Conservation (phyloP, 2,329 filamentous ascomycete genomes). For the Dothideomycetes sp. region DNA sequence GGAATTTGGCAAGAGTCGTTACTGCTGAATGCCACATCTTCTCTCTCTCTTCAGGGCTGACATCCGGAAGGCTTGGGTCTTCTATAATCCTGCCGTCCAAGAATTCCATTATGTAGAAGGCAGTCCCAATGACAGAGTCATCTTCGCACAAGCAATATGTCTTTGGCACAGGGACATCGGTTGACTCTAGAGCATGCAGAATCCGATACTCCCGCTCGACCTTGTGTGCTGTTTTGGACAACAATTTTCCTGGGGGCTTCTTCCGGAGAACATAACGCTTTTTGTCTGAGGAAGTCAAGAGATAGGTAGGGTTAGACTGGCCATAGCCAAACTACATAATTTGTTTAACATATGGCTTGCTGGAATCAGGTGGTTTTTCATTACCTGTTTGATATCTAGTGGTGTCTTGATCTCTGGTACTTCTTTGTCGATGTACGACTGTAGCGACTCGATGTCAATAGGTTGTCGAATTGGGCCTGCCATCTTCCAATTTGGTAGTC, state of each 20-base stretch:
- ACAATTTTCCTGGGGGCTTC: conserved; percentile 89
- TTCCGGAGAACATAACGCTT: conserved; percentile 83
- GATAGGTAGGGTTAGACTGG: conserved; percentile 95
- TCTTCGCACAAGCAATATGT: conserved; percentile 84
- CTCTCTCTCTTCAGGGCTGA: conserved; percentile 57
- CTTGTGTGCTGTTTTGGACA: conserved; percentile 89
- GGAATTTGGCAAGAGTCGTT: conserved; percentile 73
- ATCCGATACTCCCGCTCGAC: conserved; percentile 94
- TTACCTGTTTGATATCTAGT: conserved; percentile 79
- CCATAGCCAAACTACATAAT: conserved; percentile 77
- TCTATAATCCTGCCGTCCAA: conserved; percentile 89
- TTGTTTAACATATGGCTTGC: conserved; percentile 6
- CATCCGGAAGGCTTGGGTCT: conserved; percentile 70
- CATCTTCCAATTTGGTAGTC: too few relatives aligned
- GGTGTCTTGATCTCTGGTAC: conserved; percentile 80
- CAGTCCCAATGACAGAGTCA: conserved; percentile 66
- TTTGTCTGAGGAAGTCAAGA: conserved; percentile 64
- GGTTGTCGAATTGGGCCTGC: conserved; percentile 83
- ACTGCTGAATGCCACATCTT: conserved; percentile 83
- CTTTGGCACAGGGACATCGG: conserved; percentile 77
- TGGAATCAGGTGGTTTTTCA: neutral
- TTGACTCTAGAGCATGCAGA: conserved; percentile 69
- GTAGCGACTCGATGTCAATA: conserved; percentile 71
- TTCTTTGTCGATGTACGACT: conserved; percentile 65
- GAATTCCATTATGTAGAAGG: conserved; percentile 97